phyloP scores from a whole-genome alignment of 371 early-diverging fungal species.

The Mortierella sp. region DNA sequence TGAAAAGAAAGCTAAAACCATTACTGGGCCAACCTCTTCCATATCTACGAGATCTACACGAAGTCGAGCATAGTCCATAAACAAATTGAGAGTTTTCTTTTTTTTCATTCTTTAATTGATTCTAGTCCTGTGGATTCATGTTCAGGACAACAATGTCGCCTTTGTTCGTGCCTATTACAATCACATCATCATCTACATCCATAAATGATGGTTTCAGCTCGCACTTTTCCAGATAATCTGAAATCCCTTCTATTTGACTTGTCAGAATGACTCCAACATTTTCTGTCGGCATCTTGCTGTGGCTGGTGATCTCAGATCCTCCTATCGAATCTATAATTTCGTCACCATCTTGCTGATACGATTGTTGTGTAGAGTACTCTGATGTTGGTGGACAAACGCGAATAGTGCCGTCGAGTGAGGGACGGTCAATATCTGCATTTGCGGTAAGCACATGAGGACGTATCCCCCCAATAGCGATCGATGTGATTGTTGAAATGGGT shows the following conservation, averaged over 20 bases:
- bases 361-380: not conserved
- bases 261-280: constrained; percentile 37
- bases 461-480: constrained; percentile 52
- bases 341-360: not conserved
- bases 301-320: constrained; percentile 3
- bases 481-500: constrained; percentile 47
- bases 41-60: constrained; percentile 7
- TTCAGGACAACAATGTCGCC: constrained; percentile 50
- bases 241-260: constrained; percentile 28
- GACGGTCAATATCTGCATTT: constrained; percentile 54
- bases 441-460: constrained; percentile 51
- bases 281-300: constrained; percentile 9
- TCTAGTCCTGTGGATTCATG: constrained; percentile 40
- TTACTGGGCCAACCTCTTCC: not conserved
- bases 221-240: constrained; percentile 34
- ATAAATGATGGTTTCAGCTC: constrained; percentile 54
- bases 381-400: constrained; percentile 36
- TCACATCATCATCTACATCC: constrained; percentile 54
- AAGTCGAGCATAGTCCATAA: constrained; percentile 6
- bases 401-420: constrained; percentile 38
- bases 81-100: not conserved
- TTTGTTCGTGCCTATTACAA: constrained; percentile 51
- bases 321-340: not conserved
- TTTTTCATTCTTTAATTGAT: not conserved
- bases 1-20: constrained; percentile 15